Conservation (phyloP, 495 filamentous ascomycete genomes). For the Hypomontagnella submonticulosa region DNA sequence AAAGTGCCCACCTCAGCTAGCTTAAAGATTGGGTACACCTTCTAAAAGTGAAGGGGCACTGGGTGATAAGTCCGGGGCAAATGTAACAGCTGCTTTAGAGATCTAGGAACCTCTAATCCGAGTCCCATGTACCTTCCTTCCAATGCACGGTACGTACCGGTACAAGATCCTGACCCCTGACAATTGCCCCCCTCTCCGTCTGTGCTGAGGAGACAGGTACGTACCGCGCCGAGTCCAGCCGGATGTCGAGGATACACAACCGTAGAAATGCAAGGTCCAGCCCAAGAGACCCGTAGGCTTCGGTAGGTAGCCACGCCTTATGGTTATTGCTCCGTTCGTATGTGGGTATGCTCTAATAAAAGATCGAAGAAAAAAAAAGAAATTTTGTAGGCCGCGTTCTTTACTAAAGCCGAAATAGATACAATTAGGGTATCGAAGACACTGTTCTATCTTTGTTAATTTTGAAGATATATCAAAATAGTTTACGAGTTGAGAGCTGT, state of each 20-base stretch:
- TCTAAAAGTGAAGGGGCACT: slow-evolving; percentile 18
- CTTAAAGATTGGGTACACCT: slow-evolving; percentile 37
- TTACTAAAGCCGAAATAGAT: too few species aligned
- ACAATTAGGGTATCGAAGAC: too few species aligned
- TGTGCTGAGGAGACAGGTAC: slow-evolving; percentile 19
- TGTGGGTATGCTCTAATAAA: slow-evolving; percentile 38
- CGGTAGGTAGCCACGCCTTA: slow-evolving; percentile 24
- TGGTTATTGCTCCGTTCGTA: slow-evolving; percentile 32
- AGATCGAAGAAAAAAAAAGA: slow-evolving; percentile 11
- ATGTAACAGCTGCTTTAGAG: slow-evolving; percentile 42
- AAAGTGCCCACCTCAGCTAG: slow-evolving; percentile 31
- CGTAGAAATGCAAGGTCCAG: slow-evolving; percentile 30
- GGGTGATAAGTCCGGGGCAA: slow-evolving; percentile 45
- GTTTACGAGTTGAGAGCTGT: background rate
- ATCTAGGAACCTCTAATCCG: slow-evolving; percentile 41
- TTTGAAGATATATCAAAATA: too few species aligned
- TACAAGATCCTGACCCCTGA: slow-evolving; percentile 27
- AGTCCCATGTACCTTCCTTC: slow-evolving; percentile 38
- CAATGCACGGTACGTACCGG: slow-evolving; percentile 34
- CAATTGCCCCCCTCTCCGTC: slow-evolving; percentile 26
- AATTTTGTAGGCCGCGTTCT: too few species aligned
- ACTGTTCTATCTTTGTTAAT: too few species aligned
- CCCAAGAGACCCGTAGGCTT: slow-evolving; percentile 17
- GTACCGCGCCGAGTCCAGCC: slow-evolving; percentile 37
- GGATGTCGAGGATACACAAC: slow-evolving; percentile 28